Conservation (phyloP, 768 basidiomycete species). For the Leccinum incarnatum region DNA sequence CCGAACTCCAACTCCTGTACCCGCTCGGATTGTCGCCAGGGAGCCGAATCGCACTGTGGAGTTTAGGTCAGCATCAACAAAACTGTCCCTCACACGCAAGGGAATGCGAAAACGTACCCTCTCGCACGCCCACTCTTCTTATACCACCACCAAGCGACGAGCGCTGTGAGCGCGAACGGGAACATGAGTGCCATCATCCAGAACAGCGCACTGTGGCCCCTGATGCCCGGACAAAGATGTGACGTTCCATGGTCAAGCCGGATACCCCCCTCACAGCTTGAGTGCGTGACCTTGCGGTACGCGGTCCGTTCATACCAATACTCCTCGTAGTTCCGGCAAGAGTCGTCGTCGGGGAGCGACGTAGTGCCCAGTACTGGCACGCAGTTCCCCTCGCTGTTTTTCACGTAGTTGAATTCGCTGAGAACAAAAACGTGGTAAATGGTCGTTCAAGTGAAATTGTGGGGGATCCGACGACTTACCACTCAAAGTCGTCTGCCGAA, state of each 20-base stretch:
- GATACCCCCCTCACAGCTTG: conserved; percentile 77
- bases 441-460: neutral
- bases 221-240: conserved; percentile 83
- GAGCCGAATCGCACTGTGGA: conserved; percentile 67
- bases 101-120: conserved; percentile 53
- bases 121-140: conserved; percentile 64
- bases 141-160: conserved; percentile 83
- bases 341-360: conserved; percentile 59
- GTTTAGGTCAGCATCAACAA: conserved; percentile 5
- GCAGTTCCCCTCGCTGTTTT: conserved; percentile 67
- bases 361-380: conserved; percentile 69
- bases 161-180: conserved; percentile 73
- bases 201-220: conserved; percentile 71
- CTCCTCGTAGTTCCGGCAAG: conserved; percentile 59
- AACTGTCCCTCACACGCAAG: neutral
- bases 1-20: conserved; percentile 19
- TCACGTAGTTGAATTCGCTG: conserved; percentile 92
- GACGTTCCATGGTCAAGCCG: conserved; percentile 71
- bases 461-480: conserved; percentile 53
- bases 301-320: conserved; percentile 94
- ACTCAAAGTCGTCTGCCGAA: conserved; percentile 81
- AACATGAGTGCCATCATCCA: conserved; percentile 78
- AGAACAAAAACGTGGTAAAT: neutral
- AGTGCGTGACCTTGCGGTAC: conserved; percentile 89
- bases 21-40: conserved; percentile 45